Base-by-base conservation (phyloP, 805 yeast genomes). In the Teunomyces gatunensis region DNA sequence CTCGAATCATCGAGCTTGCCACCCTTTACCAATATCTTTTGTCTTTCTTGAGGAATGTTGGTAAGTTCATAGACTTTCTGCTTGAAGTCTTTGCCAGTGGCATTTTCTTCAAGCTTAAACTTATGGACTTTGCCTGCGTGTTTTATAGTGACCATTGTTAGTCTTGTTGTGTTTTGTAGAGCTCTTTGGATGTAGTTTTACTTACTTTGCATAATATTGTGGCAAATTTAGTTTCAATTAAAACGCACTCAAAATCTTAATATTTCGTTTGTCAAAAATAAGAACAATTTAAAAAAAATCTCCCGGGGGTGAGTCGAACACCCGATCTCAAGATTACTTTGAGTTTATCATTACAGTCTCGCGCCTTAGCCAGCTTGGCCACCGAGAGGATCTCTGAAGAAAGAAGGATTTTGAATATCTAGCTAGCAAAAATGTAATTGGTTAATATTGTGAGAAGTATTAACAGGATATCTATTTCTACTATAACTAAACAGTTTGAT, bases 1-100 rank as follows among this genome's bases (percentile, higher is more conserved):
- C 69, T 71, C 50, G 86, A 91, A 66, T 89, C 92, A 47, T 77
- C 76, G 58, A 94, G 69, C 64, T 90, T 95, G 36, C 97, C 96
- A 10, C 95, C 92, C 69, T 88, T 90, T 45, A 89, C 80, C 61
- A 94, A 77, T 51, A 91, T 85, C 71, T 92, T 92, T 69, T 94
- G 99, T 56, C 97, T 84, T 46, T 81, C 86, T 1, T 83, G 80
- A n/a, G 96, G 96, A 47, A 94, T 89, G 49, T 81, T 81, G 2
- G 98, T 92, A 48, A 81, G 64, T 18, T 82, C 79, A 55, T 79
- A 83, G 47, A 94, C 83, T 65, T 84, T 83, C 41, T 73, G 67
- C 63, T 90, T 92, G 65, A 87, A 77, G 5, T 74, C 77, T 27
- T 71, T 61, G 5, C 90, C 95, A 1, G 81, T 75, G 47, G 80